phyloP scores from a whole-genome alignment of 805 yeast species.

The Saturnispora kantuleensis region DNA sequence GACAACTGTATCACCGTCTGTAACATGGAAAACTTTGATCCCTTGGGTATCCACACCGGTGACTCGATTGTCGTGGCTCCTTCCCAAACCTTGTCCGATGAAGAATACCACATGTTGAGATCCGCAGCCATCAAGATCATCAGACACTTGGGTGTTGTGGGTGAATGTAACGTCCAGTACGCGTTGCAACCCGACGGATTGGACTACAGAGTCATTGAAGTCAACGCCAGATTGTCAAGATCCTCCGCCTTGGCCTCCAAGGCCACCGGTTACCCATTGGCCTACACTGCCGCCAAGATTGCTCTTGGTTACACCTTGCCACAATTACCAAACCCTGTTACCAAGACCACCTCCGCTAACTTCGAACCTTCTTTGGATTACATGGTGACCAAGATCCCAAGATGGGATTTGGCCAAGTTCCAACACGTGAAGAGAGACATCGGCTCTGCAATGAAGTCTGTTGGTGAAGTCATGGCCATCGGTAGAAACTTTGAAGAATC shows the following conservation, averaged over 20 bases:
- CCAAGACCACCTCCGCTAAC: slow-evolving; percentile 89
- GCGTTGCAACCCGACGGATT: slow-evolving; percentile 89
- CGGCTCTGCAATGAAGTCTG: slow-evolving; percentile 94
- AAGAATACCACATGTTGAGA: slow-evolving; percentile 95
- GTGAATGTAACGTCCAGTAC: slow-evolving; percentile 97
- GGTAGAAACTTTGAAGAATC: slow-evolving; percentile 98
- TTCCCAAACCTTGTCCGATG: slow-evolving; percentile 93
- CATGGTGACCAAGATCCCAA: slow-evolving; percentile 94
- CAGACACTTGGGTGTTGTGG: slow-evolving; percentile 96
- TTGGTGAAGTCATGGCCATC: slow-evolving; percentile 97
- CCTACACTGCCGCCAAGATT: slow-evolving; percentile 94
- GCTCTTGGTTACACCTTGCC: slow-evolving; percentile 89
- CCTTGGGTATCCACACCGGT: slow-evolving; percentile 97
- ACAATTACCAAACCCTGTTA: slow-evolving; percentile 87
- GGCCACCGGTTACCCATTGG: slow-evolving; percentile 97
- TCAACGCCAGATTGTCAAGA: slow-evolving; percentile 93
- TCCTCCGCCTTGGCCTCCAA: slow-evolving; percentile 98
- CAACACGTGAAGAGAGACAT: slow-evolving; percentile 81
- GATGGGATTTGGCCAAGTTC: slow-evolving; percentile 97
- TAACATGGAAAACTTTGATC: slow-evolving; percentile 98
- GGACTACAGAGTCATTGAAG: slow-evolving; percentile 96
- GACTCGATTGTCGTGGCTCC: slow-evolving; percentile 99
- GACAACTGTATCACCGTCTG: slow-evolving; percentile 98
- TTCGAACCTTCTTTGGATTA: slow-evolving; percentile 97
- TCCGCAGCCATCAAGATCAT: slow-evolving; percentile 96